Base-by-base conservation (phyloP, 306 rosid species). In the Crotalaria pallida region DNA sequence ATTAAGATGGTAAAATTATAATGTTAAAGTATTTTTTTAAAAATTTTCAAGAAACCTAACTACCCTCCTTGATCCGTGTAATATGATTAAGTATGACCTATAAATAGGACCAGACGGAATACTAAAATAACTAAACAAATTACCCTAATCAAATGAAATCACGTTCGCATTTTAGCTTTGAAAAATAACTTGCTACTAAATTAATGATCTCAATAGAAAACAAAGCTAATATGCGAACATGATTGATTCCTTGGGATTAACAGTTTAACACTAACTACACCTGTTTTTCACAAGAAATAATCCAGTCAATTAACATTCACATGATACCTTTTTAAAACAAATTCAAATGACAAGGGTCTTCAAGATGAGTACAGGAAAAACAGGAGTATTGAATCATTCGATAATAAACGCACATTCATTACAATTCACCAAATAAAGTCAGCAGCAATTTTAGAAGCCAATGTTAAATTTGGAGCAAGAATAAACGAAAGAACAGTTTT, bases 391-490 rank as follows among this genome's bases (percentile, higher is more conserved):
- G 22, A 17, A 52, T 34, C 52, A 23, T 64, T 67, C 49, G 8
- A 61, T 10, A 73, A 72, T 50, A 31, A 36, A 73, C 0, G 5
- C 0, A 71, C 4, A 47, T 43, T 41, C 27, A 74, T 19, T 78
- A 24, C 75, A 74, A 43, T 69, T 34, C 16, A 48, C 31, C 41
- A 58, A 18, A 16, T 9, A 41, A 48, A 15, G 49, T 10, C 34
- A 40, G 49, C 51, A 57, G 17, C 73, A 48, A 21, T 15, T 31
- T 69, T 47, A 47, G 68, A 58, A 74, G 69, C 51, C 68, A 50
- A n/a, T 34, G 5, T 7, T 7, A 47, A 43, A 47, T 23, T 49
- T 16, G 43, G 5, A 58, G 43, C 58, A 16, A 29, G 38, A 29
- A 40, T 53, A 34, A 44, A 36, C 36, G n/a, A 10, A 18, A 34